phyloP scores from a whole-genome alignment of 495 filamentous ascomycete genomes.

The Chaetomidium leptoderma region DNA sequence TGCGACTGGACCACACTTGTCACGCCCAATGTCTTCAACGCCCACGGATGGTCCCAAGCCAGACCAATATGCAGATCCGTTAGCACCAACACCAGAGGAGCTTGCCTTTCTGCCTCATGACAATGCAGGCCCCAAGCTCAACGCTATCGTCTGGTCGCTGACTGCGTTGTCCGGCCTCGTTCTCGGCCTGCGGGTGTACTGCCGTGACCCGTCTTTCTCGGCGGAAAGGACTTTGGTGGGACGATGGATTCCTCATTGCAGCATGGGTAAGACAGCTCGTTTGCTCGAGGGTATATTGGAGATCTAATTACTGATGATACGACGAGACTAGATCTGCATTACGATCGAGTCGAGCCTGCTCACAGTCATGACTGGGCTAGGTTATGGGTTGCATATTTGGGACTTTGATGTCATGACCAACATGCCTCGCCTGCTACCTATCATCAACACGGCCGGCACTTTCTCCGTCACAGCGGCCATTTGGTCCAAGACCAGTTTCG shows the following conservation, averaged over 20 bases:
- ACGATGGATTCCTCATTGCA: constrained; percentile 32
- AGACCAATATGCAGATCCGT: constrained; percentile 19
- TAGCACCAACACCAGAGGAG: constrained; percentile 6
- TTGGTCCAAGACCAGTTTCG: constrained; percentile 36
- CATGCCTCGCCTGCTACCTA: constrained; percentile 11
- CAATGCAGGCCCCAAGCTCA: constrained; percentile 26
- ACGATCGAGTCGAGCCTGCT: constrained; percentile 10
- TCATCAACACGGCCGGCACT: constrained; percentile 15
- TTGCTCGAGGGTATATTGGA: neutral
- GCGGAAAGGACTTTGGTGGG: constrained; percentile 31
- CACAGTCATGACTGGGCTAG: constrained; percentile 12
- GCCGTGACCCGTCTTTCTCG: constrained; percentile 25
- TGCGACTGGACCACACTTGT: neutral
- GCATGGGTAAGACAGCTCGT: constrained; percentile 35
- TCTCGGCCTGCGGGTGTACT: constrained; percentile 34
- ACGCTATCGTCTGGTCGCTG: constrained; percentile 28
- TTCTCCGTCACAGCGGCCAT: constrained; percentile 22
- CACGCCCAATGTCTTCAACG: neutral
- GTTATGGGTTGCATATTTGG: constrained; percentile 28
- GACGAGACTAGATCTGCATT: constrained; percentile 9
- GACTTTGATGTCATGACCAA: constrained; percentile 21
- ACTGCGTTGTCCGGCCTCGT: constrained; percentile 25
- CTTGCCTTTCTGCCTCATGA: constrained; percentile 24
- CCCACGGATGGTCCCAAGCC: constrained; percentile 5
- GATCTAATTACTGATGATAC: neutral